Percentiles rank a stretch among this genome's conserved stretches.
These are phyloP conservation scores for Talaromyces amestolkiae DNA, from an alignment of 2,329 filamentous ascomycete genomes.

Conservation along the genomic window DNA sequence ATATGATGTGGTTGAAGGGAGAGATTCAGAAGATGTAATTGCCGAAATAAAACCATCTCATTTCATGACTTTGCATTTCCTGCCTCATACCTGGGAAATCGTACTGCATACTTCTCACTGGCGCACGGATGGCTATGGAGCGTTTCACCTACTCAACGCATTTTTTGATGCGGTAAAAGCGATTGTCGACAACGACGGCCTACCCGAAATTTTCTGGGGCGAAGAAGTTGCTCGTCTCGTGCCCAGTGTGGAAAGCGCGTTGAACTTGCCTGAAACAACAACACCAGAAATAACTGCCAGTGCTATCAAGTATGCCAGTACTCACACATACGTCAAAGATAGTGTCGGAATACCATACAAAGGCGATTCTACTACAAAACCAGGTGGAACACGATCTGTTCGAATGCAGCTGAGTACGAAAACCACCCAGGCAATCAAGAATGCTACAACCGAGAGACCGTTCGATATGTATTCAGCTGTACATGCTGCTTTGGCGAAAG, in stretches of 20 bases:
- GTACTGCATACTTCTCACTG: slow-evolving; percentile 14
- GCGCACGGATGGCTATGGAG: slow-evolving; percentile 13
- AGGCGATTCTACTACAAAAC: neutral
- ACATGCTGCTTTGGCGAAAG: slow-evolving; percentile 13
- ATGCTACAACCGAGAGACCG: neutral
- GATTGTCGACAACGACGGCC: slow-evolving; percentile 1
- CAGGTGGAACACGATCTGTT: slow-evolving; percentile 4
- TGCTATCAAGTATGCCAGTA: slow-evolving; percentile 10
- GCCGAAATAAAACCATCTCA: slow-evolving; percentile 2
- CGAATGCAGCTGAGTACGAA: slow-evolving; percentile 2
- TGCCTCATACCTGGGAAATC: slow-evolving; percentile 1
- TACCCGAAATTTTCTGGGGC: neutral
- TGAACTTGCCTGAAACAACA: neutral
- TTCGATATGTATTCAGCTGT: slow-evolving; percentile 3
- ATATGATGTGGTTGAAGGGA: neutral
- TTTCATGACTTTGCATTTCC: neutral
- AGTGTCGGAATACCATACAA: slow-evolving; percentile 8
- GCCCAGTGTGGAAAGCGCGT: slow-evolving; percentile 9
- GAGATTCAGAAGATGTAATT: slow-evolving; percentile 3
- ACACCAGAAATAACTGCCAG: neutral
- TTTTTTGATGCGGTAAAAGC: slow-evolving; percentile 11
- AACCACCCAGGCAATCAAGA: neutral
- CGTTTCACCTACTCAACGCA: slow-evolving; percentile 5
- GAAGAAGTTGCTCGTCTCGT: slow-evolving; percentile 14
- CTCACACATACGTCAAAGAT: slow-evolving; percentile 11